These are phyloP conservation scores for Tylopilus sp. DNA, from an alignment of 768 basidiomycete species.

Conservation along the genomic window DNA sequence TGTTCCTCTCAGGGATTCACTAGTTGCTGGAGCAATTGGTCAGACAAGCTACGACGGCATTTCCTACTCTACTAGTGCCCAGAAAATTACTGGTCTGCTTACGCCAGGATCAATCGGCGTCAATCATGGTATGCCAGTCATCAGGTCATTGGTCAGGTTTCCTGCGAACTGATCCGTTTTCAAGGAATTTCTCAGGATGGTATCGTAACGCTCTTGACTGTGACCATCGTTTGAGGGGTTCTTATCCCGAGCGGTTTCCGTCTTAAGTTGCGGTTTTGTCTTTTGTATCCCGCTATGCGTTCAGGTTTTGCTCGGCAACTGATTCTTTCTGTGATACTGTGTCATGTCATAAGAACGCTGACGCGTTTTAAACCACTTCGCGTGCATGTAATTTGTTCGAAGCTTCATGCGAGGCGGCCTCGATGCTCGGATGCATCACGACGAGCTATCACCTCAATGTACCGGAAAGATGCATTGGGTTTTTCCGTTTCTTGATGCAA, in stretches of 20 bases:
- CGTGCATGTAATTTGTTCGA: no score
- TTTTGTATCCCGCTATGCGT: no score
- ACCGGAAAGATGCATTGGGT: no score
- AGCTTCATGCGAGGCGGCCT: neutral
- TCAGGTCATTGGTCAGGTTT: neutral
- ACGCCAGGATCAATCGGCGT: slow-evolving; percentile 47
- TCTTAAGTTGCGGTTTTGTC: neutral
- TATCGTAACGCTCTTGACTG: slow-evolving; percentile 50
- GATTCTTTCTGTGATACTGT: neutral
- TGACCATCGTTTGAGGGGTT: slow-evolving; percentile 36
- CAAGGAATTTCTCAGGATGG: slow-evolving; percentile 60
- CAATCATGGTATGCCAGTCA: slow-evolving; percentile 42
- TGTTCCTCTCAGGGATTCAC: slow-evolving; percentile 28
- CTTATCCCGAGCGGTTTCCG: neutral
- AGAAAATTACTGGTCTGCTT: slow-evolving; percentile 52
- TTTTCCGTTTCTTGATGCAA: no score
- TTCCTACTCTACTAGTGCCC: slow-evolving; percentile 44
- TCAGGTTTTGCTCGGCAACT: neutral
- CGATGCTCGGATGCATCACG: neutral
- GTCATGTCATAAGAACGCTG: neutral
- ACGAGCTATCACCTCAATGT: neutral
- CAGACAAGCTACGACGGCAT: slow-evolving; percentile 40
- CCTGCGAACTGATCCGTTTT: neutral
- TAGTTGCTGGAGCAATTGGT: slow-evolving; percentile 40
- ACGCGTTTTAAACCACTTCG: no score